Evolutionary conservation across 2,329 filamentous ascomycete genomes (phyloP).

Genomic region (Pseudovirgaria hyperparasitica): DNA sequence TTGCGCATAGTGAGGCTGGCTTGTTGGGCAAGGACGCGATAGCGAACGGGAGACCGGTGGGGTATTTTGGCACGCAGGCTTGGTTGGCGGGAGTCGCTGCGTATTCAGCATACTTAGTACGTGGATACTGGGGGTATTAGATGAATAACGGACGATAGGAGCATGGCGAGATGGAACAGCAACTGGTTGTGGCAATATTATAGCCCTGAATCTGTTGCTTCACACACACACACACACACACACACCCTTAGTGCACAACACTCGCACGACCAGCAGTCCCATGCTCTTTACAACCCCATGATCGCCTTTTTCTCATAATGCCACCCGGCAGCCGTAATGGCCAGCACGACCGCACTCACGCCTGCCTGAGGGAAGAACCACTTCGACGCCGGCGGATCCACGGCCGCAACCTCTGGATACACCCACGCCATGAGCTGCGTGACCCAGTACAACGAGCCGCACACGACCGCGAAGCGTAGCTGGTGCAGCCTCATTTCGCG

Average conservation of each 20-base stretch:
- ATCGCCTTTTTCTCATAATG: too few species aligned
- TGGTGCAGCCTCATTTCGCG: constrained; percentile 2
- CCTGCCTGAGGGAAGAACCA: too few species aligned
- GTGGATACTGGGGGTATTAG: constrained; percentile 13
- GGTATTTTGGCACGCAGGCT: constrained; percentile 19
- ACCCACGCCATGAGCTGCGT: constrained; percentile 30
- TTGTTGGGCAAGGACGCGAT: constrained; percentile 14
- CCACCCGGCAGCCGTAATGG: too few species aligned
- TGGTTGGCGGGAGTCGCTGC: constrained; percentile 14
- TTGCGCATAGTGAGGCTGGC: constrained; percentile 28
- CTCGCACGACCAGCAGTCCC: too few species aligned
- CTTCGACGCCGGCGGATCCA: constrained; percentile 25
- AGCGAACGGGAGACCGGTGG: constrained; percentile 14
- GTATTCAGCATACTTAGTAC: constrained; percentile 19
- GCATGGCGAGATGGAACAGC: too few species aligned
- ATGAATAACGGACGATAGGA: too few species aligned
- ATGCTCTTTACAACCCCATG: too few species aligned
- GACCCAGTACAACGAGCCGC: constrained; percentile 32
- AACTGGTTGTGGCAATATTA: too few species aligned
- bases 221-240: too few species aligned
- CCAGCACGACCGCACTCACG: too few species aligned
- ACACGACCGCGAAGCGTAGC: constrained; percentile 9
- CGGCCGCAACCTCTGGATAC: constrained; percentile 34
- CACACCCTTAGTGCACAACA: too few species aligned
- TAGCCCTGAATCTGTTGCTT: too few species aligned